A percentile compares a stretch with the other conserved stretches of the same genome.
phyloP scores from a whole-genome alignment of 768 basidiomycete species.

The Exidia glandulosa region DNA sequence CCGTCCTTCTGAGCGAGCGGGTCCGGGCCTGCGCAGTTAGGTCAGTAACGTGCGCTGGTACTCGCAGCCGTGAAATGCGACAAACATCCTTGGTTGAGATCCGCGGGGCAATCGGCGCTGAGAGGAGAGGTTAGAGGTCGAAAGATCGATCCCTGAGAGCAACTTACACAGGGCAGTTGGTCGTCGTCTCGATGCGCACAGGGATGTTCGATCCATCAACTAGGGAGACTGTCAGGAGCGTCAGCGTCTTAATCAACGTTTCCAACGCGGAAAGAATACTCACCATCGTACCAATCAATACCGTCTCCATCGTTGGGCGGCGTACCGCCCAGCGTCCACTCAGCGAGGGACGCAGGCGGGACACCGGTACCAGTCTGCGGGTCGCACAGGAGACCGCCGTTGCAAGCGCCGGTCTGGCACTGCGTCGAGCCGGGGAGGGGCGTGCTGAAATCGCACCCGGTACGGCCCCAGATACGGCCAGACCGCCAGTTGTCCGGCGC shows the following conservation, averaged over 20 bases:
- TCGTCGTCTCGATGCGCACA: neutral
- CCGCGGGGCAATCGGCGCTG: too few relatives aligned
- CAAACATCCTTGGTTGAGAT: too few relatives aligned
- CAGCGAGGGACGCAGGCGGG: neutral
- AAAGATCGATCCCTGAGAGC: too few relatives aligned
- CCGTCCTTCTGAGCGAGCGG: neutral
- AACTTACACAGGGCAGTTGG: constrained; percentile 1
- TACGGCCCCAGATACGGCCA: neutral
- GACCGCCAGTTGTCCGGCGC: neutral
- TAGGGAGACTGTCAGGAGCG: constrained; percentile 1
- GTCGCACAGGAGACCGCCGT: constrained; percentile 5
- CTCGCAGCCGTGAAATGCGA: too few relatives aligned
- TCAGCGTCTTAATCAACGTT: neutral
- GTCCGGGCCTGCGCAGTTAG: constrained; percentile 1
- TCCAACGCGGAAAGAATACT: neutral
- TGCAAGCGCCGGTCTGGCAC: neutral
- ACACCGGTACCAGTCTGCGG: constrained; percentile 1
- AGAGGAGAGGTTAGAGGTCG: too few relatives aligned
- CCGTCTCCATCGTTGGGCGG: neutral
- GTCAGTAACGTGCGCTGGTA: too few relatives aligned
- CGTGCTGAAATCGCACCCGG: neutral
- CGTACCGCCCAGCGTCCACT: neutral
- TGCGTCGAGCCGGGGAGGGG: neutral
- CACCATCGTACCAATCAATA: neutral
- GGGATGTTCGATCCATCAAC: constrained; percentile 10